These are phyloP conservation scores for Pseudogymnoascus sp. DNA, from an alignment of 2,329 filamentous ascomycete species.

Conservation along the genomic window DNA sequence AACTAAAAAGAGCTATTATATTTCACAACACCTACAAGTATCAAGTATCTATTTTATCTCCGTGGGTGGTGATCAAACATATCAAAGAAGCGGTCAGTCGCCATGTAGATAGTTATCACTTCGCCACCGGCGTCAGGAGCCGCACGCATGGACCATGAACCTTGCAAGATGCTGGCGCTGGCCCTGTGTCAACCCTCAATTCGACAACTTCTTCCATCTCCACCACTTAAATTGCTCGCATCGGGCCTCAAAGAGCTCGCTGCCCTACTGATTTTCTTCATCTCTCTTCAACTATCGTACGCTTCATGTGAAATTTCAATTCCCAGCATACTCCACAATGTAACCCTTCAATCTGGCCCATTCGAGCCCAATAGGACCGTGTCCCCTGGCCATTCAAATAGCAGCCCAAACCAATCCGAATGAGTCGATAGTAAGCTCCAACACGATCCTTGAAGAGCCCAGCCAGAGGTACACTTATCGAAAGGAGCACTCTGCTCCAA, in stretches of 20 bases:
- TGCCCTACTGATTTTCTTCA: not conserved
- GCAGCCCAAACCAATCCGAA: slow-evolving; percentile 1
- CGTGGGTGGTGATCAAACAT: not conserved
- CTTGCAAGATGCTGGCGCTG: not conserved
- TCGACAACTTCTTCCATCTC: not conserved
- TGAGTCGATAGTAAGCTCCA: not conserved
- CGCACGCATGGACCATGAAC: not conserved
- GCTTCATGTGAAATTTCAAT: not conserved
- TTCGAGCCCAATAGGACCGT: not conserved
- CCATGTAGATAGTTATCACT: not conserved
- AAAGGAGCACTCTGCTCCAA: not conserved
- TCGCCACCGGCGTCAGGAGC: not conserved
- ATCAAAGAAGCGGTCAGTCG: not conserved
- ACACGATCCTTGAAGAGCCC: not conserved
- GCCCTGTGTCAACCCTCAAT: not conserved
- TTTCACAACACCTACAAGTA: not conserved
- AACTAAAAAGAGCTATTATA: not conserved
- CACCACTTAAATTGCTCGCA: not conserved
- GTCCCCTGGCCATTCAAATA: not conserved
- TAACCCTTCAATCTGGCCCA: not conserved
- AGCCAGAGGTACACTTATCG: not conserved
- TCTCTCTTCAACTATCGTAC: not conserved
- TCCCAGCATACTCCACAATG: not conserved
- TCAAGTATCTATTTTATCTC: not conserved
- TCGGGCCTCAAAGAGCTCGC: not conserved